These are phyloP conservation scores for Quillaja saponaria DNA, from an alignment of 306 rosid genomes.

Conservation along the genomic window DNA sequence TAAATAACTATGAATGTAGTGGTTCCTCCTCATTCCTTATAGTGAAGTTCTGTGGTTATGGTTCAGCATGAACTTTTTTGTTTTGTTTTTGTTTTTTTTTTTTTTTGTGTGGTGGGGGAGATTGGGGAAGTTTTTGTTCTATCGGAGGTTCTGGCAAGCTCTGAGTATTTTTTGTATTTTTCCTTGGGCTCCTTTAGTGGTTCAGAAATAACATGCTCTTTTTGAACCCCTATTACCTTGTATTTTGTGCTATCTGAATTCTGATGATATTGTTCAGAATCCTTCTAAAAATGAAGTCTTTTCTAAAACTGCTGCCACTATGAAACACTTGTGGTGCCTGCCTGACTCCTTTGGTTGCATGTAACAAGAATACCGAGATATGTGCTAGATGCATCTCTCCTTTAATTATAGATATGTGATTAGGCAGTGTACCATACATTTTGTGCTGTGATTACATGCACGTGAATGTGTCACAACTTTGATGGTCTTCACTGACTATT, in stretches of 20 bases:
- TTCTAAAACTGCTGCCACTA: constrained; percentile 1
- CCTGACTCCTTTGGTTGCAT: neutral
- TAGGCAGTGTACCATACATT: neutral
- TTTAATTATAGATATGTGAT: constrained; percentile 11
- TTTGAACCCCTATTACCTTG: neutral
- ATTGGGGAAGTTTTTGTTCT: constrained; percentile 12
- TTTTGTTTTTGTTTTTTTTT: too few species aligned
- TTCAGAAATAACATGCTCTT: neutral
- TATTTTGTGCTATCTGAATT: constrained; percentile 2
- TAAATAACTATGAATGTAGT: too few species aligned
- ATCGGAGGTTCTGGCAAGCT: constrained; percentile 1
- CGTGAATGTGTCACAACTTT: neutral
- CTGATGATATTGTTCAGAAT: constrained; percentile 13
- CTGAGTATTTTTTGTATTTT: constrained; percentile 11
- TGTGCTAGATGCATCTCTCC: constrained; percentile 7
- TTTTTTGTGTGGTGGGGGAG: neutral
- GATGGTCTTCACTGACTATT: neutral
- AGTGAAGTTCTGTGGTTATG: too few species aligned
- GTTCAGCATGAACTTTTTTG: too few species aligned
- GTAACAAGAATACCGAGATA: constrained; percentile 16
- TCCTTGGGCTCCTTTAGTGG: neutral
- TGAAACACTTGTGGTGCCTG: constrained; percentile 9
- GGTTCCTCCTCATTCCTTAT: too few species aligned
- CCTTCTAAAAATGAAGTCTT: neutral
- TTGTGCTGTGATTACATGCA: constrained; percentile 1